Conservation (phyloP, 345 rosid genomes). For the Sonneratia alba region DNA sequence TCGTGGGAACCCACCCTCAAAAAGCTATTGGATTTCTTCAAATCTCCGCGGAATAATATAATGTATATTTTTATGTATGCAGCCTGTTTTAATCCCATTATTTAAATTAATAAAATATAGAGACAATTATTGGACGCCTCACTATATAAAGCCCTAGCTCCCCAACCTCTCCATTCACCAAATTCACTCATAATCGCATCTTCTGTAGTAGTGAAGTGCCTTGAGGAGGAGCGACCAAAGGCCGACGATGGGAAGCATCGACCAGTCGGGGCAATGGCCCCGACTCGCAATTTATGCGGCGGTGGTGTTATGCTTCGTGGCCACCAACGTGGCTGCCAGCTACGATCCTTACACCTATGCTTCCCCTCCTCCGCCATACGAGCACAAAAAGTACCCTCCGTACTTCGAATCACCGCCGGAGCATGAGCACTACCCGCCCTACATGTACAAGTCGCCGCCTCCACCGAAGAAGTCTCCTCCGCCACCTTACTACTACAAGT, state of each 20-base stretch:
- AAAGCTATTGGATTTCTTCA: background rate
- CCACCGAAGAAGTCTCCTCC: background rate
- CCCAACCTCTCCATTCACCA: background rate
- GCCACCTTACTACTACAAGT: background rate
- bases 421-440: background rate
- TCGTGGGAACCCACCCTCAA: slow-evolving; percentile 10
- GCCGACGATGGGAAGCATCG: slow-evolving; percentile 19
- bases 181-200: background rate
- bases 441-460: background rate
- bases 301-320: background rate
- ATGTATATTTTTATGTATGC: background rate
- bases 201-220: background rate
- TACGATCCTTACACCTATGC: background rate
- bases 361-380: background rate
- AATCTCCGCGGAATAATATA: slow-evolving; percentile 6
- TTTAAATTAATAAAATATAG: background rate
- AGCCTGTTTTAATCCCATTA: background rate
- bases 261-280: slow-evolving; percentile 18
- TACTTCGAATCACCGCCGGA: background rate
- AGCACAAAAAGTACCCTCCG: background rate
- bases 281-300: slow-evolving; percentile 2
- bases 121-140: background rate
- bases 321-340: slow-evolving; percentile 1
- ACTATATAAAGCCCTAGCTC: slow-evolving; percentile 3
- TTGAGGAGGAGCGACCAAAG: background rate